Conservation (phyloP, 805 yeast genomes). For the Suhomyces kilbournensis region DNA sequence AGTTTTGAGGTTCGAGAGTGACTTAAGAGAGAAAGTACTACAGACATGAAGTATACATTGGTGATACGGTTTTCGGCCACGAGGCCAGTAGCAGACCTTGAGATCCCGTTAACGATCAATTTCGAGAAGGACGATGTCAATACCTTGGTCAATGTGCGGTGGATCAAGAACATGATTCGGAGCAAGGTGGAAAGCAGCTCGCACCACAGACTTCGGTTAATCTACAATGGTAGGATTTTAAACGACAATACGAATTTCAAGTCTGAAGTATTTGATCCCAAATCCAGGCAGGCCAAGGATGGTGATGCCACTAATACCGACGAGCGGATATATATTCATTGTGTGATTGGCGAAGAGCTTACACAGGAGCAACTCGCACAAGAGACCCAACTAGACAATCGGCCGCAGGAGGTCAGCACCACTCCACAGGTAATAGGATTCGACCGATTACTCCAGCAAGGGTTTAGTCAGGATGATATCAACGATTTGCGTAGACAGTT, state of each 20-base stretch:
- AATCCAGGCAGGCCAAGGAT: constrained; percentile 14
- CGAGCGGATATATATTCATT: constrained; percentile 59
- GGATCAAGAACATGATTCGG: constrained; percentile 33
- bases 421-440: constrained; percentile 76
- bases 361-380: constrained; percentile 51
- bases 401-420: constrained; percentile 48
- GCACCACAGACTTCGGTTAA: constrained; percentile 57
- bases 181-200: constrained; percentile 17
- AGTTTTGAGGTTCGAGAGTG: background rate
- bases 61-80: constrained; percentile 26
- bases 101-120: constrained; percentile 26
- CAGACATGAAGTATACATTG: constrained; percentile 10
- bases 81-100: constrained; percentile 22
- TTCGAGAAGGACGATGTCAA: constrained; percentile 30
- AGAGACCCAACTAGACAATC: constrained; percentile 57
- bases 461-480: constrained; percentile 78
- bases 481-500: constrained; percentile 72
- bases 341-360: constrained; percentile 70
- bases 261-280: constrained; percentile 43
- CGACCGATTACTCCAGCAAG: constrained; percentile 78
- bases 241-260: constrained; percentile 54
- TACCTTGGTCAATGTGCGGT: constrained; percentile 25
- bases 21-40: background rate
- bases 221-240: constrained; percentile 66
- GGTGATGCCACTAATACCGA: background rate